Conservation (phyloP, 768 basidiomycete species). For the Lactarius evosmus region DNA sequence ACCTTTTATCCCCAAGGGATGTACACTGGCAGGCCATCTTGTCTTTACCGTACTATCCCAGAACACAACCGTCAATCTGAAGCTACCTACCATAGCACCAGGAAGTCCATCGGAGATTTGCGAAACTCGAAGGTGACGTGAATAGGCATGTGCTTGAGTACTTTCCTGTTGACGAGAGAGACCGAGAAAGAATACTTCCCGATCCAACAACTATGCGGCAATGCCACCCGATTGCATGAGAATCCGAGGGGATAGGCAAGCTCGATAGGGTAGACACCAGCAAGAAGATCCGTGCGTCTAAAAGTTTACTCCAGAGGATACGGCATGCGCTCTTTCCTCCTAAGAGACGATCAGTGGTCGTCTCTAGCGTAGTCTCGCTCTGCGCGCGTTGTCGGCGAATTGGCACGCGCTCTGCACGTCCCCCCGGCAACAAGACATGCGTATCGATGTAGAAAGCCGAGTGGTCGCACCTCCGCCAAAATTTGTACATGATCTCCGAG, state of each 20-base stretch:
- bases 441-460: neutral
- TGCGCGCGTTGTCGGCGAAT: neutral
- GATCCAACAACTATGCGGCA: no score
- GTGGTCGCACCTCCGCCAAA: neutral
- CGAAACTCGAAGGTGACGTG: no score
- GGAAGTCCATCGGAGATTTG: neutral
- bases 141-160: no score
- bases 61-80: no score
- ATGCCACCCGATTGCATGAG: neutral
- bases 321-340: neutral
- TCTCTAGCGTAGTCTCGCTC: neutral
- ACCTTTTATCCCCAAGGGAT: neutral
- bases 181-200: no score
- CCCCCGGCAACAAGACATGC: neutral
- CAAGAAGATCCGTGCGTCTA: no score
- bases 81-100: neutral
- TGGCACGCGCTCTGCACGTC: neutral
- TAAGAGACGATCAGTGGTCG: neutral
- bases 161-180: no score
- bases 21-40: neutral
- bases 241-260: no score
- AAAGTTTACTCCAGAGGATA: neutral
- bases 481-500: conserved; percentile 7
- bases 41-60: no score
- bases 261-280: no score